Evolutionary conservation across 106 monocot species (phyloP).

Genomic region (Agapanthus africanus): DNA sequence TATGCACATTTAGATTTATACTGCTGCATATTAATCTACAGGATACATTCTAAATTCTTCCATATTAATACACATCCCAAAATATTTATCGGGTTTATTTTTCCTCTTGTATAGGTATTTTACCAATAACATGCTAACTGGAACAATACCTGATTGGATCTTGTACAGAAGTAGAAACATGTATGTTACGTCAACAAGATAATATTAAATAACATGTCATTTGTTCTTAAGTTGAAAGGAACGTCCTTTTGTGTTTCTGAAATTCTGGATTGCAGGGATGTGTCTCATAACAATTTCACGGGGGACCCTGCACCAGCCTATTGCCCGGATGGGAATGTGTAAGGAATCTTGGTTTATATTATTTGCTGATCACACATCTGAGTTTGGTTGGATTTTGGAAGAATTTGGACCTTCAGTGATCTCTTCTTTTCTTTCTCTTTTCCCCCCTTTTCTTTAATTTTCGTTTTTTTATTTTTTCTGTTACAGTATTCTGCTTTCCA

Average conservation of each 20-base stretch:
- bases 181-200: neutral
- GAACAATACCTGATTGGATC: conserved; percentile 75
- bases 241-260: too few relatives aligned
- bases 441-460: too few relatives aligned
- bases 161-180: conserved; percentile 14
- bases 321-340: conserved; percentile 24
- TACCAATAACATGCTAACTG: conserved; percentile 61
- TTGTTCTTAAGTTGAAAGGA: neutral
- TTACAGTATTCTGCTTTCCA: conserved; percentile 36
- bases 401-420: neutral
- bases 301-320: neutral
- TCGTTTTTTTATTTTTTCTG: neutral
- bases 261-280: conserved; percentile 39
- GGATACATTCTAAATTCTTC: neutral
- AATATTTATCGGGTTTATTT: neutral
- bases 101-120: conserved; percentile 43
- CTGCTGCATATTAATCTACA: neutral
- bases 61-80: neutral
- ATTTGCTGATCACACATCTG: neutral
- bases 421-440: neutral
- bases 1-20: neutral
- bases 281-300: conserved; percentile 55
- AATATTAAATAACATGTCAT: neutral
- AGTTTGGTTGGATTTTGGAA: neutral
- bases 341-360: neutral